phyloP scores from a whole-genome alignment of 1,284 basidiomycete species.

The Schizophyllum amplum region DNA sequence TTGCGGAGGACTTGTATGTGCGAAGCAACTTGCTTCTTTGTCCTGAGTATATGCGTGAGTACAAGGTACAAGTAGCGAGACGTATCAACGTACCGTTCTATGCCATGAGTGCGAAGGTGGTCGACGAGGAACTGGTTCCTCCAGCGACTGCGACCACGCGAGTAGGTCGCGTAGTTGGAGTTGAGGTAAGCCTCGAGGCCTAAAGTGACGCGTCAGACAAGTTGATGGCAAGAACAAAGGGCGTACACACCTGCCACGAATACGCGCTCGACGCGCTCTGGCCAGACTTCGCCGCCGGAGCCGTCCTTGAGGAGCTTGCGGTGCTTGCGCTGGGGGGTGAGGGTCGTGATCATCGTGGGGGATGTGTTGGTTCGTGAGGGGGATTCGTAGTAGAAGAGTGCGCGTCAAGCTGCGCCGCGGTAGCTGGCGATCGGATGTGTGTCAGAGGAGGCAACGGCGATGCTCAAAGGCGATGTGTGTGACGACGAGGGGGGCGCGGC shows the following conservation, averaged over 20 bases:
- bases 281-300: conserved; percentile 69
- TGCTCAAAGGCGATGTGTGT: neutral
- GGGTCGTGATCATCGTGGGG: conserved; percentile 26
- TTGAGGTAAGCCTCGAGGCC: conserved; percentile 70
- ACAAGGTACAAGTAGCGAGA: neutral
- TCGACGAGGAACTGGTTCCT: conserved; percentile 78
- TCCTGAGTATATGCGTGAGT: neutral
- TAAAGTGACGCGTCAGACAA: conserved; percentile 18
- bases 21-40: conserved; percentile 75
- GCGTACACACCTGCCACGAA: neutral
- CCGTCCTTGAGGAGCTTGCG: conserved; percentile 77
- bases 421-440: neutral
- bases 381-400: conserved; percentile 16
- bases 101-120: conserved; percentile 55
- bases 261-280: conserved; percentile 60
- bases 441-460: neutral
- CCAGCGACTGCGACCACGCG: conserved; percentile 69
- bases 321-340: conserved; percentile 74
- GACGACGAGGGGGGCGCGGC: neutral
- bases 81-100: conserved; percentile 32
- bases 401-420: neutral
- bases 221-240: neutral
- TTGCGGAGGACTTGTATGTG: conserved; percentile 77
- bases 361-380: conserved; percentile 17
- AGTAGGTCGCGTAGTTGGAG: conserved; percentile 70